phyloP scores from a whole-genome alignment of 108 stramenopile genomes.

The Fistulifera pelliculosa region DNA sequence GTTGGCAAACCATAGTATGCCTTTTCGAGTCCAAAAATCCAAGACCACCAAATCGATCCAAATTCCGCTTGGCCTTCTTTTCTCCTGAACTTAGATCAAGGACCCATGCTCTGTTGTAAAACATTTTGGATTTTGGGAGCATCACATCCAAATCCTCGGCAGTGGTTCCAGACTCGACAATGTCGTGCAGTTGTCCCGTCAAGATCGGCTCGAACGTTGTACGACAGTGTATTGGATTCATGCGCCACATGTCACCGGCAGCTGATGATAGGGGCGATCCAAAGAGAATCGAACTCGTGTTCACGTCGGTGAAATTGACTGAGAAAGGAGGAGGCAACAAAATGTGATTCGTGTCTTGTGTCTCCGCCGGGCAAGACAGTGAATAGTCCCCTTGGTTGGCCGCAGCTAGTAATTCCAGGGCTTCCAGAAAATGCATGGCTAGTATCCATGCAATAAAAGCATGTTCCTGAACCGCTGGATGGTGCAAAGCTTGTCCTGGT shows the following conservation, averaged over 20 bases:
- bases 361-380: background rate
- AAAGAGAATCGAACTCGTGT: constrained; percentile 23
- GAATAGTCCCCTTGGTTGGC: background rate
- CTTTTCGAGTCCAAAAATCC: constrained; percentile 65
- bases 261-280: constrained; percentile 2
- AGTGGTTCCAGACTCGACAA: constrained; percentile 29
- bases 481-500: constrained; percentile 54
- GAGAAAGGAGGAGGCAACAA: constrained; percentile 19
- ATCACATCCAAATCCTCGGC: constrained; percentile 43
- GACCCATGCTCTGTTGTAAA: constrained; percentile 66
- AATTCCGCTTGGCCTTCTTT: constrained; percentile 36
- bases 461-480: constrained; percentile 64
- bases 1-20: constrained; percentile 50
- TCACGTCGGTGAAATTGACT: background rate
- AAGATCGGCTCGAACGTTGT: constrained; percentile 57
- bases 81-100: constrained; percentile 43
- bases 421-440: constrained; percentile 57
- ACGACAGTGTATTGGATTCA: constrained; percentile 46
- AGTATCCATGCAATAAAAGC: constrained; percentile 55
- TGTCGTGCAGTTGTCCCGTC: constrained; percentile 27
- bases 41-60: constrained; percentile 35
- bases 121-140: constrained; percentile 39
- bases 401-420: constrained; percentile 30
- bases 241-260: constrained; percentile 20
- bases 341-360: background rate